These are phyloP conservation scores for Dillenia turbinata DNA, from an alignment of 164 flowering plant genomes.

Conservation along the genomic window DNA sequence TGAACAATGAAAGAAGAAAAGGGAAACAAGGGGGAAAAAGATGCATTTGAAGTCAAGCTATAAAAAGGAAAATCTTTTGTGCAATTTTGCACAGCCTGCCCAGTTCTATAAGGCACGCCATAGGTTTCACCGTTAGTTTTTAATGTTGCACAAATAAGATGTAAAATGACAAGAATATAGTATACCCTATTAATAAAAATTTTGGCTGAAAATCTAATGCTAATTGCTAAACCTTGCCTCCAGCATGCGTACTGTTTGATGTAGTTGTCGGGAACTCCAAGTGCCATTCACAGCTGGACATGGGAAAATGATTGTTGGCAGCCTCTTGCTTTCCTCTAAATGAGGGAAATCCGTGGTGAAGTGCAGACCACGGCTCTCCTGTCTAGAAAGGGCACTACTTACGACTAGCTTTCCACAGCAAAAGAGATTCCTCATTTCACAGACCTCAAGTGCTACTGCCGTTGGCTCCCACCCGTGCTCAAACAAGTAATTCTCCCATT, in stretches of 20 bases:
- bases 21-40: no score
- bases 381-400: constrained; percentile 88
- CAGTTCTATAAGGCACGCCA: no score
- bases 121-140: no score
- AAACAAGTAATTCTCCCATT: constrained; percentile 78
- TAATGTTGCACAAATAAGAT: no score
- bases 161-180: no score
- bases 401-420: constrained; percentile 91
- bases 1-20: no score
- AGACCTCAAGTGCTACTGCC: constrained; percentile 83
- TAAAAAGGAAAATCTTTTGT: no score
- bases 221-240: no score
- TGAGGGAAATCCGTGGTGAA: constrained; percentile 84
- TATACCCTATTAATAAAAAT: no score
- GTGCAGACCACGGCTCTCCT: constrained; percentile 96
- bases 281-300: constrained; percentile 43
- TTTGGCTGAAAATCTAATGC: no score
- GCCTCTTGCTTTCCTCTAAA: constrained; percentile 77
- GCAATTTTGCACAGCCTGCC: no score
- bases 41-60: no score
- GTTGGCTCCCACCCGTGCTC: constrained; percentile 76
- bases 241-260: constrained; percentile 31
- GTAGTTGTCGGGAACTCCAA: constrained; percentile 86
- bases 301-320: constrained; percentile 82
- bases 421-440: constrained; percentile 92